Evolutionary conservation across 129 eudicot species (phyloP).

Genomic region (Cynara cardunculus): DNA sequence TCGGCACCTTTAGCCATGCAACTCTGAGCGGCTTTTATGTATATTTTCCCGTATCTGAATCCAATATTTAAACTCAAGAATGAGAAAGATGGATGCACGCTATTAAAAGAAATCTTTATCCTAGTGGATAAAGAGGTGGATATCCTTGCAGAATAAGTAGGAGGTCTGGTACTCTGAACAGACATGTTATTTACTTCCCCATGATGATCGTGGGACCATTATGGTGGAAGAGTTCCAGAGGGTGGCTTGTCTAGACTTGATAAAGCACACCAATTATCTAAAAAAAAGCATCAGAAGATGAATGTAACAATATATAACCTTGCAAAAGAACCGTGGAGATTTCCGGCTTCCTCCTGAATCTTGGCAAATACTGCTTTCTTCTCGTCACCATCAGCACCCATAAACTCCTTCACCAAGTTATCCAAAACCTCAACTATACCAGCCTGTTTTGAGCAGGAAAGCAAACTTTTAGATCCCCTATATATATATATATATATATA

Average conservation of each 20-base stretch:
- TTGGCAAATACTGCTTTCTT: slow-evolving; percentile 44
- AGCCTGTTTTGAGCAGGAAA: slow-evolving; percentile 45
- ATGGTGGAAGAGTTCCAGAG: too few relatives aligned
- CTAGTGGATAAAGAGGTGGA: not conserved
- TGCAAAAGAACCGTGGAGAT: slow-evolving; percentile 72
- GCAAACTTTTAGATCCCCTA: not conserved
- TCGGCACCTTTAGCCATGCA: slow-evolving; percentile 78
- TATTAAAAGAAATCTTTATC: not conserved
- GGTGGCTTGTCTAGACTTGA: not conserved
- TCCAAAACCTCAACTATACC: slow-evolving; percentile 61
- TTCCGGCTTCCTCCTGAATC: slow-evolving; percentile 70
- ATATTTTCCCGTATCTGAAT: slow-evolving; percentile 76
- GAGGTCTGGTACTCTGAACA: too few relatives aligned
- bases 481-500: not conserved
- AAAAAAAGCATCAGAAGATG: not conserved
- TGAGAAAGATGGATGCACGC: not conserved
- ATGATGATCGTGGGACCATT: too few relatives aligned
- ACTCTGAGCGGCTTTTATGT: slow-evolving; percentile 70
- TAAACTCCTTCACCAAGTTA: slow-evolving; percentile 69
- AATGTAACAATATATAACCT: slow-evolving; percentile 39
- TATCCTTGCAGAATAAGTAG: not conserved
- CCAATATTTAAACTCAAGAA: not conserved
- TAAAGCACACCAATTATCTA: not conserved
- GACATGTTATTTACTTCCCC: too few relatives aligned
- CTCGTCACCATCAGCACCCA: slow-evolving; percentile 59